A percentile compares a stretch with the other conserved stretches of the same genome.
Evolutionary conservation across 345 rosid species (phyloP).

Genomic region (Physaria fendleri): DNA sequence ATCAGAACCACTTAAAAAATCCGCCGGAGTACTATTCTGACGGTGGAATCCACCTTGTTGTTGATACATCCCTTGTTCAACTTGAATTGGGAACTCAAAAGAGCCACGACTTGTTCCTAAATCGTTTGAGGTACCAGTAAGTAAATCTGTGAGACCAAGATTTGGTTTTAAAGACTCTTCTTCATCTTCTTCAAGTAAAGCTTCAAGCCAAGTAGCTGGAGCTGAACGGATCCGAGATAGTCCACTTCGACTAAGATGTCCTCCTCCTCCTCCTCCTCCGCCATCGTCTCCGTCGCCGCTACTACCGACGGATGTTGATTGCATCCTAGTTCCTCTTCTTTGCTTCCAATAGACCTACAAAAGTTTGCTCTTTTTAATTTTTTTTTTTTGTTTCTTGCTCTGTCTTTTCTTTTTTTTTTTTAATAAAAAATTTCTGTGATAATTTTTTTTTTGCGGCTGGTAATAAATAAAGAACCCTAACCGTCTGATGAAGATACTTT

Average conservation of each 20-base stretch:
- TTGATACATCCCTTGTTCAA: constrained; percentile 33
- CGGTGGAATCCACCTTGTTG: constrained; percentile 44
- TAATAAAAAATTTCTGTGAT: neutral
- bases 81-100: constrained; percentile 25
- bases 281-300: constrained; percentile 36
- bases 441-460: neutral
- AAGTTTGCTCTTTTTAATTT: neutral
- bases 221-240: constrained; percentile 65
- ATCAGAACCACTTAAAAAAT: constrained; percentile 42
- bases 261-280: constrained; percentile 33
- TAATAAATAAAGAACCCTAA: neutral
- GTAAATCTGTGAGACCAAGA: constrained; percentile 41
- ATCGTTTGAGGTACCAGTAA: constrained; percentile 29
- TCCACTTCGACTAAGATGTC: constrained; percentile 40
- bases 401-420: neutral
- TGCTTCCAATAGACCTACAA: neutral
- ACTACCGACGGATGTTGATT: constrained; percentile 43
- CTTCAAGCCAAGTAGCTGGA: constrained; percentile 68
- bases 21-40: constrained; percentile 68
- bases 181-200: constrained; percentile 63
- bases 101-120: constrained; percentile 22
- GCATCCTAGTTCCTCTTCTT: constrained; percentile 30
- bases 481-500: constrained; percentile 22
- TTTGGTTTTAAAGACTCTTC: constrained; percentile 62
- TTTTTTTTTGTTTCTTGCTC: neutral